A percentile compares a stretch with the other conserved stretches of the same genome.
Evolutionary conservation across 2,329 filamentous ascomycete species (phyloP).

Genomic region (Microdochium nivale): DNA sequence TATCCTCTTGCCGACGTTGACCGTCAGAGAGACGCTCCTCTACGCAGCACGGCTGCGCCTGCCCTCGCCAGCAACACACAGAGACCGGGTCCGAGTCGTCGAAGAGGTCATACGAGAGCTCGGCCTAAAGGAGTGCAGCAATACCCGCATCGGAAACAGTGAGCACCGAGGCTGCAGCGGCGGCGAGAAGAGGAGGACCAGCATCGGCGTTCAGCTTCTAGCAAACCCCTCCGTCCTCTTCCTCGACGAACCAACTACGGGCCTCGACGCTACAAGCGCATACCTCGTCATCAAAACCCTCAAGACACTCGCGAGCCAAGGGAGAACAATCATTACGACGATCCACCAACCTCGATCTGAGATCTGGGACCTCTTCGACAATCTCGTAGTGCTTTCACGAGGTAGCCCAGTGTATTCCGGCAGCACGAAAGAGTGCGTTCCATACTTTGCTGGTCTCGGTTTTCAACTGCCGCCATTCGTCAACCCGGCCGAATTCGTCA

Average conservation of each 20-base stretch:
- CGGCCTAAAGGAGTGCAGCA: conserved; percentile 67
- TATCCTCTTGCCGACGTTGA: conserved; percentile 62
- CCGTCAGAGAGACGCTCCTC: conserved; percentile 64
- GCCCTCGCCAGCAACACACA: conserved; percentile 49
- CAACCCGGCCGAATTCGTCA: conserved; percentile 69
- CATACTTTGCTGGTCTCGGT: conserved; percentile 55
- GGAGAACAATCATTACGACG: conserved; percentile 63
- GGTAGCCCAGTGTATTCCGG: conserved; percentile 65
- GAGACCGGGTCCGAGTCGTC: conserved; percentile 55
- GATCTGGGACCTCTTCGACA: conserved; percentile 72
- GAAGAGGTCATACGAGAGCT: conserved; percentile 71
- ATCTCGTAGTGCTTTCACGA: conserved; percentile 57
- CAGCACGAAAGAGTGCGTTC: conserved; percentile 43
- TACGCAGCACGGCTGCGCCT: conserved; percentile 67
- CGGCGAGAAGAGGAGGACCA: conserved; percentile 68
- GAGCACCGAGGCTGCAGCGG: conserved; percentile 69
- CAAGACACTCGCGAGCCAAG: conserved; percentile 58
- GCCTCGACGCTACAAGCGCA: conserved; percentile 68
- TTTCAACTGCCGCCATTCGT: conserved; percentile 61
- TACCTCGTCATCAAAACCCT: conserved; percentile 65
- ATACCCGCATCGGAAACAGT: conserved; percentile 64
- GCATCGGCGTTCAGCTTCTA: conserved; percentile 71
- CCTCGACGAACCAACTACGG: conserved; percentile 72
- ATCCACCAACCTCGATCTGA: conserved; percentile 74
- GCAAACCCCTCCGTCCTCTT: conserved; percentile 72